phyloP scores from a whole-genome alignment of 106 monocot genomes.

The Iris macrosiphon region DNA sequence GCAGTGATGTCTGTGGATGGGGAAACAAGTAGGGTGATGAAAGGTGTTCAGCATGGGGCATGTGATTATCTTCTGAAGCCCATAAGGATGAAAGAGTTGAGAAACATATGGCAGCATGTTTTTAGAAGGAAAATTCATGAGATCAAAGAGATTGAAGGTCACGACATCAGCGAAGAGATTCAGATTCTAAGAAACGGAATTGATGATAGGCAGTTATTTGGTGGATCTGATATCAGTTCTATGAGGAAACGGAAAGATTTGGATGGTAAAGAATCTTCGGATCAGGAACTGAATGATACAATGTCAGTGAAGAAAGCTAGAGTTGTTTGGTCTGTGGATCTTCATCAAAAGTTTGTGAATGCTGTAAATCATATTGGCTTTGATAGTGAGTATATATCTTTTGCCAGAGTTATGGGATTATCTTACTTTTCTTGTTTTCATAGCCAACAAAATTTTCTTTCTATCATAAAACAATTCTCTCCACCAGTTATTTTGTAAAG shows the following conservation, averaged over 20 bases:
- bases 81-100: constrained; percentile 90
- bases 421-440: not conserved
- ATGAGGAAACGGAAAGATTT: constrained; percentile 62
- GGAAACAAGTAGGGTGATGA: constrained; percentile 98
- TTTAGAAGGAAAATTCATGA: constrained; percentile 89
- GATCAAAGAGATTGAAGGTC: constrained; percentile 68
- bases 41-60: constrained; percentile 97
- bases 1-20: constrained; percentile 99
- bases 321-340: constrained; percentile 93
- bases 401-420: not conserved
- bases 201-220: constrained; percentile 43
- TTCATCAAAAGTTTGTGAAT: constrained; percentile 90
- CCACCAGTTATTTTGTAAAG: not conserved
- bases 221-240: constrained; percentile 27
- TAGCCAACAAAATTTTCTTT: not conserved
- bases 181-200: constrained; percentile 39
- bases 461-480: not conserved
- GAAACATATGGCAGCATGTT: constrained; percentile 97
- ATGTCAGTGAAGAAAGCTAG: constrained; percentile 73
- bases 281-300: constrained; percentile 59
- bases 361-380: constrained; percentile 96
- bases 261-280: constrained; percentile 44
- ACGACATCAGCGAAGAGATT: constrained; percentile 56
- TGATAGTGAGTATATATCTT: constrained; percentile 85
- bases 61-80: constrained; percentile 97